Evolutionary conservation across 2,329 filamentous ascomycete genomes (phyloP), one percentile per base, ranked within the genome.

Genomic region (Hypomyces rosellus): DNA sequence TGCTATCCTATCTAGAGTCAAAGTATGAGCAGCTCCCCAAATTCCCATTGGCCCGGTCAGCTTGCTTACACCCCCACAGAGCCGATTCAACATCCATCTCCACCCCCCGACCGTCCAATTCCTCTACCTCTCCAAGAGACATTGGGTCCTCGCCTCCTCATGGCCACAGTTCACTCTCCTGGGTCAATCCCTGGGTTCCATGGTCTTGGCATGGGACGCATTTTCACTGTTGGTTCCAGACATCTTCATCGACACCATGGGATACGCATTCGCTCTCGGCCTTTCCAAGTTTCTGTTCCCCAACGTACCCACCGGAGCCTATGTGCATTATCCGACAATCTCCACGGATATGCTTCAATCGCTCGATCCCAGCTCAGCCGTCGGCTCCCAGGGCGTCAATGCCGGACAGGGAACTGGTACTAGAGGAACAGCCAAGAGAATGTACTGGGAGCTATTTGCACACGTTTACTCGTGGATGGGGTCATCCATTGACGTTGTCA

Each of bases 311-410:
- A 96, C 90, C 0, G 90, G 82, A 42, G 91, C 93, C 47, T 99
- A 99, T 64, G 91, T 97, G 1, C 93, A 99, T 71, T 99, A 97
- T 65, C 93, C 93, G 1, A 97, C 92, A 50, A 99, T 99, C 48
- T 96, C 91, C 3, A 99, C 90, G 46, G 93, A 99, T 63, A 99
- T 99, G 93, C 81, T 99, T 4, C 79, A 82, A 18, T 92, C 88
- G 15, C 81, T 96, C 4, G 81, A 90, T 58, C 81, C 86, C 8
- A 67, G 65, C 8, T 78, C 75, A 2, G 55, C 69, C 34, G 78
- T 74, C 44, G 86, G 84, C 13, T 67, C 66, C 49, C 85, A 81
- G 69, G 87, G 92, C 3, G 75, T 95, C 50, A 93, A 97, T 65
- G 88, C 91, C 4, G 91, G 92, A 33, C 78, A 87, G 49, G 92